Percentiles rank a stretch among this genome's conserved stretches.
These are phyloP conservation scores for Myxozyma geophila DNA, from an alignment of 805 yeast species.

Conservation along the genomic window DNA sequence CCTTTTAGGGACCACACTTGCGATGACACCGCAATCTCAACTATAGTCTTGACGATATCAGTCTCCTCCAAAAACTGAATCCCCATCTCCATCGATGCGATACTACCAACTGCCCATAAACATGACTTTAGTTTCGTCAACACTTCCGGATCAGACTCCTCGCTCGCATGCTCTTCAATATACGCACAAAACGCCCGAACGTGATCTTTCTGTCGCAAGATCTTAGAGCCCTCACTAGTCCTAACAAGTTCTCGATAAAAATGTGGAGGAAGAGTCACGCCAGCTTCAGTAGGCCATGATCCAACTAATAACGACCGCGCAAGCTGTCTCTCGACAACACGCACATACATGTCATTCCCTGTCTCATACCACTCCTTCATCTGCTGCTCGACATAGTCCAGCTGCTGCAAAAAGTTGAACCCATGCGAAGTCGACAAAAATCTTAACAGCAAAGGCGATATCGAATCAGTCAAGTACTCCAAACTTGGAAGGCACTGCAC, in stretches of 20 bases:
- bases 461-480: conserved; percentile 55
- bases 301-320: conserved; percentile 18
- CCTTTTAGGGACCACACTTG: conserved; percentile 68
- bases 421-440: conserved; percentile 72
- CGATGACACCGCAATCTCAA: conserved; percentile 54
- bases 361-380: conserved; percentile 67
- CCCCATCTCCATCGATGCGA: conserved; percentile 75
- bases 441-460: conserved; percentile 63
- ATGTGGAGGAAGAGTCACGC: conserved; percentile 56
- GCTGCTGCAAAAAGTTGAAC: conserved; percentile 62
- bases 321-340: conserved; percentile 36
- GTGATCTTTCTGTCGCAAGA: conserved; percentile 57
- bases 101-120: conserved; percentile 85
- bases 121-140: conserved; percentile 65
- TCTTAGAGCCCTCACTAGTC: conserved; percentile 76
- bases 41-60: conserved; percentile 58
- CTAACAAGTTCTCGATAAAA: conserved; percentile 80
- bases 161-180: conserved; percentile 38
- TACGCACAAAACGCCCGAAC: conserved; percentile 42
- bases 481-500: conserved; percentile 62
- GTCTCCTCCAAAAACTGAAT: conserved; percentile 59
- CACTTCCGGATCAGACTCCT: conserved; percentile 46
- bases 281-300: background rate
- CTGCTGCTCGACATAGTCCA: conserved; percentile 66
- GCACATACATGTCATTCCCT: conserved; percentile 37